phyloP scores from a whole-genome alignment of 345 rosid species.

The Barbarea vulgaris region DNA sequence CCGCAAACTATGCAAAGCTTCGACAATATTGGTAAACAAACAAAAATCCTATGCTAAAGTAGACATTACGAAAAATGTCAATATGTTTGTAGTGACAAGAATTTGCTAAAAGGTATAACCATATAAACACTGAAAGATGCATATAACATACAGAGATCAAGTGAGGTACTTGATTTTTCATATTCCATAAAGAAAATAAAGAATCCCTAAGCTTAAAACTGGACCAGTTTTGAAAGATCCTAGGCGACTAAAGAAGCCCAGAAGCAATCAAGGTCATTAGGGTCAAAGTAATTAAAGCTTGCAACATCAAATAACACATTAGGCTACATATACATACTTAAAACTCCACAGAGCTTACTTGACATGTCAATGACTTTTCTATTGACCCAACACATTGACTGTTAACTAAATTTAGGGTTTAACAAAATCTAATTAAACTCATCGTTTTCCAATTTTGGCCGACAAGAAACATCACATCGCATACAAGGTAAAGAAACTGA shows the following conservation, averaged over 20 bases:
- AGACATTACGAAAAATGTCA: background rate
- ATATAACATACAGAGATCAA: background rate
- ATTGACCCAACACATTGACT: constrained; percentile 29
- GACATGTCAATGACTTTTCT: constrained; percentile 7
- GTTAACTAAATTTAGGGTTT: constrained; percentile 31
- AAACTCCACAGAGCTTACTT: constrained; percentile 2
- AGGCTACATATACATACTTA: background rate
- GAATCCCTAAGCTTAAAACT: background rate
- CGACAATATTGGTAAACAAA: background rate
- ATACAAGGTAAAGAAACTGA: background rate
- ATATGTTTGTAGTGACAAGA: background rate
- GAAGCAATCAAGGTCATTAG: constrained; percentile 30
- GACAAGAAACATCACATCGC: constrained; percentile 14
- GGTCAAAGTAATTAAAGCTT: constrained; percentile 19
- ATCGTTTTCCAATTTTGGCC: background rate
- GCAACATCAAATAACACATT: constrained; percentile 6
- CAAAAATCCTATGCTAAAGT: background rate
- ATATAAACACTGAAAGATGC: background rate
- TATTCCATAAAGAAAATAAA: background rate
- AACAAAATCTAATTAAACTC: constrained; percentile 13
- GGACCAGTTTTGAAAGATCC: background rate
- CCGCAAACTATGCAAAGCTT: background rate
- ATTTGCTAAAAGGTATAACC: background rate
- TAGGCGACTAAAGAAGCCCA: constrained; percentile 15
- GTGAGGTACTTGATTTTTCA: background rate